phyloP scores from a whole-genome alignment of 495 filamentous ascomycete species.

The Neurospora cerealis region DNA sequence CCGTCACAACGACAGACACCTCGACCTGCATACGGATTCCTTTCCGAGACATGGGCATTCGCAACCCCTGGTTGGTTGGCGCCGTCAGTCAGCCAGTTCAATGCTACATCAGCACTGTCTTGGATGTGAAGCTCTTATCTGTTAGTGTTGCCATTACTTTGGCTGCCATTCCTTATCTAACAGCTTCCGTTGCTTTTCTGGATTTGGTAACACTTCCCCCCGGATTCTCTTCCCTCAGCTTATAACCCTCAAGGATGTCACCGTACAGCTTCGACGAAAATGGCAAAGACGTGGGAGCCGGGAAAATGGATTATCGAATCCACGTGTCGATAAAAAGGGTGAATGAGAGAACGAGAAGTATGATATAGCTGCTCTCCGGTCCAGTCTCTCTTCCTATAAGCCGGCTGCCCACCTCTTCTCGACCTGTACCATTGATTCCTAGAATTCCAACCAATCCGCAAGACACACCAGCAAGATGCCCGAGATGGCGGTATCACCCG shows the following conservation, averaged over 20 bases:
- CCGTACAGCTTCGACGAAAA: background rate
- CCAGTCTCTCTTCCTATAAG: background rate
- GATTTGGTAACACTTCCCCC: background rate
- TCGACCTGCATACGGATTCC: background rate
- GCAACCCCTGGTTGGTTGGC: background rate
- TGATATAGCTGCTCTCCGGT: background rate
- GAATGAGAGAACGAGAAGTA: background rate
- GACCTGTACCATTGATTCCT: background rate
- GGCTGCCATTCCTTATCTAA: too few relatives aligned
- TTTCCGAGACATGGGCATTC: background rate
- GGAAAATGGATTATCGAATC: background rate
- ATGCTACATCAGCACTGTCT: background rate
- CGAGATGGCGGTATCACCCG: constrained; percentile 10
- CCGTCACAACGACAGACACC: background rate
- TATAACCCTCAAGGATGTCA: background rate
- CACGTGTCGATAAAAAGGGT: background rate
- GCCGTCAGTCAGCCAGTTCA: background rate
- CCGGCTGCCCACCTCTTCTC: background rate
- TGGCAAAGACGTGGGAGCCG: background rate
- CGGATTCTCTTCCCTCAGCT: background rate
- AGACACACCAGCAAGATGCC: background rate
- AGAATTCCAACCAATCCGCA: background rate
- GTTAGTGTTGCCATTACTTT: background rate
- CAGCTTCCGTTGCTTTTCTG: background rate
- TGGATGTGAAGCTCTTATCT: background rate